Evolutionary conservation across 768 basidiomycete species (phyloP), one percentile per base, ranked within the genome.

Genomic region (Lenzites betulinus): DNA sequence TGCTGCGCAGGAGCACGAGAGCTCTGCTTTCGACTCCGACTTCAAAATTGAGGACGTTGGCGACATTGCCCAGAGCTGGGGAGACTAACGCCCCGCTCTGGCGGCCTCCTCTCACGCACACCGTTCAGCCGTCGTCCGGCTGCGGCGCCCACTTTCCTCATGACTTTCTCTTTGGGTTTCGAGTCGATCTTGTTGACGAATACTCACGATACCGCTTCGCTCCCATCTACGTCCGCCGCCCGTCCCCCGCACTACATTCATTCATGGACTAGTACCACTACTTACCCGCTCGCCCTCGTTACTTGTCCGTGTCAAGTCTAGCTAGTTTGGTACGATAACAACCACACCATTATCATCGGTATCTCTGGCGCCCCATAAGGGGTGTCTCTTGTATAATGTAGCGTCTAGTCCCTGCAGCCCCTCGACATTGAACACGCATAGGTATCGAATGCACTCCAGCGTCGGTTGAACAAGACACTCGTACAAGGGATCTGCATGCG

Each of bases 21-120:
- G 47, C 43, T 23, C 60, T 12, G 39, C 63, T 38, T 36, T 61
- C 25, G 54, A 62, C 30, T 51, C 60, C 11, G 63, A 64, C 0
- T 67, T 70, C 49, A 66, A 67, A 49, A 70, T 73, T 44, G 64
- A 71, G 52, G 69, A 70, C 53, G 70, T 74, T 41, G 73, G 72
- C 20, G 71, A 70, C 12, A 70, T 74, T 51, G 63, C 73, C 20
- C 67, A 69, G 35, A 72, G 73, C 51, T 74, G 73, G 73, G 67
- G 71, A 12, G 73, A 74, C 50, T 73, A 54, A 67, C 28, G 15
- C 47, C 30, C 20, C 25, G n/a, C 38, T 47, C 35, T 20, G 42
- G 36, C 13, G 20, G 7, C 41, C 30, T 18, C 18, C 13, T 26
- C 26, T 26, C 36, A 35, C 25, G n/a, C 30, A 11, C 30, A 11